Evolutionary conservation across 257 asterid genomes (phyloP).

Genomic region (Solanum sejunctum): DNA sequence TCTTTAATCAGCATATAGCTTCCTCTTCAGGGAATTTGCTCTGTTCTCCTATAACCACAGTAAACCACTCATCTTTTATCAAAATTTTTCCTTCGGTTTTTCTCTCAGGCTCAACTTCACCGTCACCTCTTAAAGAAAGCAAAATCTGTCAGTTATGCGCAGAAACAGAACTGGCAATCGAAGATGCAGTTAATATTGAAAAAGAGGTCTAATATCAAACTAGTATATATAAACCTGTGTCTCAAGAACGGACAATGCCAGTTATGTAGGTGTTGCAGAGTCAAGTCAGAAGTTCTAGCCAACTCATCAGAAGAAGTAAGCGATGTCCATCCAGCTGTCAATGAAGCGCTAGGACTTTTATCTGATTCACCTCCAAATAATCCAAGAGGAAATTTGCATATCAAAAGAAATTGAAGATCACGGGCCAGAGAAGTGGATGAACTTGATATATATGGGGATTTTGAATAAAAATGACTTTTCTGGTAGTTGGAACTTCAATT

Average conservation of each 20-base stretch:
- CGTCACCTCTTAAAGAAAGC: slow-evolving; percentile 78
- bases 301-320: slow-evolving; percentile 23
- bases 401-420: slow-evolving; percentile 30
- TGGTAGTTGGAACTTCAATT: slow-evolving; percentile 42
- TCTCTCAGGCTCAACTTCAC: slow-evolving; percentile 76
- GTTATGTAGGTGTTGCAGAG: slow-evolving; percentile 23
- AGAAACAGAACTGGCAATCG: slow-evolving; percentile 90
- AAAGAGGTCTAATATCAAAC: slow-evolving; percentile 85
- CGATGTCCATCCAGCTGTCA: slow-evolving; percentile 24
- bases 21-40: neutral
- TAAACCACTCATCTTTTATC: neutral
- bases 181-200: slow-evolving; percentile 89
- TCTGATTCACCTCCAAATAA: slow-evolving; percentile 90
- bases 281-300: slow-evolving; percentile 17
- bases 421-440: slow-evolving; percentile 73
- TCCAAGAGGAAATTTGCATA: slow-evolving; percentile 35
- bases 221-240: slow-evolving; percentile 79
- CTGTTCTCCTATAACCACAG: neutral
- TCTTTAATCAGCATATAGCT: neutral
- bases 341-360: slow-evolving; percentile 81
- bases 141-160: slow-evolving; percentile 44
- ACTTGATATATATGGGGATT: slow-evolving; percentile 82
- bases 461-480: slow-evolving; percentile 72
- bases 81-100: neutral
- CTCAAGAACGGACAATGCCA: slow-evolving; percentile 56